Conservation (phyloP, 768 basidiomycete species). For the Auricularia sp. region DNA sequence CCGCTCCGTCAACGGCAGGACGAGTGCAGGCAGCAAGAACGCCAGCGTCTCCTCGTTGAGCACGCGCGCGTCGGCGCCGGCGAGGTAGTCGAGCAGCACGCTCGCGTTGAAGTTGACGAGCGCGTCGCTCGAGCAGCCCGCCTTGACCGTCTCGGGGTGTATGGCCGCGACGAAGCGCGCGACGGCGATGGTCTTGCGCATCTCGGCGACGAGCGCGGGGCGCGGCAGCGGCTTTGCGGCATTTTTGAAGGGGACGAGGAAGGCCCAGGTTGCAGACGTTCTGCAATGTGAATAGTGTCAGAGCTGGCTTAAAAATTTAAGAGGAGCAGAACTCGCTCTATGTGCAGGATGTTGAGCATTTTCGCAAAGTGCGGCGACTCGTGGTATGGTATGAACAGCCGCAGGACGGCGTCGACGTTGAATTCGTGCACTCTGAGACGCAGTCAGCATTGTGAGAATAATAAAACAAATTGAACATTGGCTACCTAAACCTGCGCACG, state of each 20-base stretch:
- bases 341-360: constrained; percentile 77
- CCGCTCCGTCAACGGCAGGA: not conserved
- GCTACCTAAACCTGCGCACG: constrained; percentile 82
- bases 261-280: constrained; percentile 51
- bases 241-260: constrained; percentile 66
- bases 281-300: constrained; percentile 25
- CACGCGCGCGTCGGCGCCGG: constrained; percentile 30
- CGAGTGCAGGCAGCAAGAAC: constrained; percentile 40
- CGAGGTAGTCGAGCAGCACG: constrained; percentile 69
- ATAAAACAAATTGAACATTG: not conserved
- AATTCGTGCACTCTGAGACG: constrained; percentile 77
- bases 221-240: constrained; percentile 69
- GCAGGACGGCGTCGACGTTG: constrained; percentile 68
- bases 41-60: constrained; percentile 61
- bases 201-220: constrained; percentile 60
- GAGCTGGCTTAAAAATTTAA: not conserved
- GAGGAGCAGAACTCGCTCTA: constrained; percentile 39
- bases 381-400: constrained; percentile 88
- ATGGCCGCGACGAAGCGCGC: constrained; percentile 62
- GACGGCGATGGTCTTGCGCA: constrained; percentile 60
- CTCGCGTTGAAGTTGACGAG: constrained; percentile 78
- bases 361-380: constrained; percentile 91
- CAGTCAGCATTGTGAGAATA: constrained; percentile 1
- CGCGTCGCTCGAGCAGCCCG: constrained; percentile 34
- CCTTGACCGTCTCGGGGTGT: constrained; percentile 38